Percentiles rank a stretch among this genome's conserved stretches.
phyloP scores from a whole-genome alignment of 192 early-diverging fungal species.

The Rhizoclosmatium globosum region DNA sequence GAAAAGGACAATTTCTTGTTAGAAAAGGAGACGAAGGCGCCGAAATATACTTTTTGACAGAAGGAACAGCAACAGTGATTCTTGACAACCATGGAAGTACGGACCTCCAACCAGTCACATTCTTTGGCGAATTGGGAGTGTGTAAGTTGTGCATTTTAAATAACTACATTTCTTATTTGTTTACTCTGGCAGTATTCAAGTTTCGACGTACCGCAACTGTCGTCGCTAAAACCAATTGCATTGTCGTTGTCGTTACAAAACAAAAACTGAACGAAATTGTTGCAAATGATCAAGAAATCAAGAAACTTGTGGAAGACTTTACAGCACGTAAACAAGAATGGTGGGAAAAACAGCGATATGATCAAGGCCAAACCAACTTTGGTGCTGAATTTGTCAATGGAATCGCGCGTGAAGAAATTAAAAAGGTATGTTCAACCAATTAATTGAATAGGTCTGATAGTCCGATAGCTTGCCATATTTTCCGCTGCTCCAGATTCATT shows the following conservation, averaged over 20 bases:
- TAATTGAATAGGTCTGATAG: not conserved
- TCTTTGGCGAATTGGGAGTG: slow-evolving; percentile 53
- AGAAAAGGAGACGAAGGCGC: slow-evolving; percentile 48
- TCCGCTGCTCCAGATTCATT: slow-evolving; percentile 42
- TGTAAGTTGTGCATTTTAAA: slow-evolving; percentile 35
- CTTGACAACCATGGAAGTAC: slow-evolving; percentile 18
- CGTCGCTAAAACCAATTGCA: slow-evolving; percentile 42
- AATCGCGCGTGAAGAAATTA: slow-evolving; percentile 50
- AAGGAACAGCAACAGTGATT: slow-evolving; percentile 44
- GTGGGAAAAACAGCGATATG: slow-evolving; percentile 38
- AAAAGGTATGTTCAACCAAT: slow-evolving; percentile 37
- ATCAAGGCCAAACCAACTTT: slow-evolving; percentile 41
- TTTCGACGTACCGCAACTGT: slow-evolving; percentile 41
- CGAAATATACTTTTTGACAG: slow-evolving; percentile 51
- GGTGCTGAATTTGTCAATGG: slow-evolving; percentile 57
- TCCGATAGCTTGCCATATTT: slow-evolving; percentile 49
- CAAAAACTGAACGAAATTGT: slow-evolving; percentile 44
- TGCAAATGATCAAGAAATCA: slow-evolving; percentile 20
- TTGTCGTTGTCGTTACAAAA: slow-evolving; percentile 47
- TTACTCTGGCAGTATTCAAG: slow-evolving; percentile 39
- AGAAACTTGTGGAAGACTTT: slow-evolving; percentile 20
- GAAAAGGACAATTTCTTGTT: slow-evolving; percentile 43
- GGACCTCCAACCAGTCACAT: slow-evolving; percentile 15
- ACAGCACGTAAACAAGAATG: slow-evolving; percentile 29
- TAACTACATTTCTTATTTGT: slow-evolving; percentile 14